Evolutionary conservation across 2,329 filamentous ascomycete genomes (phyloP), one percentile per base, ranked within the genome.

Genomic region (Apiospora marii): DNA sequence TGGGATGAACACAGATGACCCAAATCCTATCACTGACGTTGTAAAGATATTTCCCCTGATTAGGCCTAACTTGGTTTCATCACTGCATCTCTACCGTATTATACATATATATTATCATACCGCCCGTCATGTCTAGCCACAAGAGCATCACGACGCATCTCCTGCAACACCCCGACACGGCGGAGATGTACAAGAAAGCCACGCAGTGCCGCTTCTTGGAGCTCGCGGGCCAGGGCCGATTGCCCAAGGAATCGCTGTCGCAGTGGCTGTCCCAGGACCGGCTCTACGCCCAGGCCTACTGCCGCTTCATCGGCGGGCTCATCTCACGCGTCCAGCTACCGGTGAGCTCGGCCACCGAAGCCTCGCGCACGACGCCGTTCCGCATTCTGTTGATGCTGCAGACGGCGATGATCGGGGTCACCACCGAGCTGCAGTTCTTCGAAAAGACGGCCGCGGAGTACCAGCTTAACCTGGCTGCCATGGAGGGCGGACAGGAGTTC

Each of bases 241-340:
- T 81, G 13, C 69, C 76, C 13, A 73, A 71, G 2, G 71, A 73
- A 0, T 69, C 72, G 0, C 78, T 81, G 3, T 77, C 76, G 69
- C 73, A 78, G 51, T 81, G 80, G 80, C 72, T 81, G 12, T 78
- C 80, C 12, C 79, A 81, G 73, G 80, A 81, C 70, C 76, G 80
- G 30, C 75, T 80, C 37, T 81, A 81, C 70, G 78, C 78, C 27
- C 78, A 80, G 71, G 79, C 80, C 19, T 81, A 81, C 69, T 71
- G 76, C 61, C 77, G 80, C 37, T 80, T 81, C 74, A 77, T 80
- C 67, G 79, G 79, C 24, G 76, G 77, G 16, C 69, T 81, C 70
- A 76, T 80, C 34, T 78, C 80, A 14, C 76, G 79, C 10, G 72
- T 80, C n/a, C 72, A 74, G n/a, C 73, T 81, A 12, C 77, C 79